Evolutionary conservation across 164 flowering plant species (phyloP).

Genomic region (Nymphaea thermarum): DNA sequence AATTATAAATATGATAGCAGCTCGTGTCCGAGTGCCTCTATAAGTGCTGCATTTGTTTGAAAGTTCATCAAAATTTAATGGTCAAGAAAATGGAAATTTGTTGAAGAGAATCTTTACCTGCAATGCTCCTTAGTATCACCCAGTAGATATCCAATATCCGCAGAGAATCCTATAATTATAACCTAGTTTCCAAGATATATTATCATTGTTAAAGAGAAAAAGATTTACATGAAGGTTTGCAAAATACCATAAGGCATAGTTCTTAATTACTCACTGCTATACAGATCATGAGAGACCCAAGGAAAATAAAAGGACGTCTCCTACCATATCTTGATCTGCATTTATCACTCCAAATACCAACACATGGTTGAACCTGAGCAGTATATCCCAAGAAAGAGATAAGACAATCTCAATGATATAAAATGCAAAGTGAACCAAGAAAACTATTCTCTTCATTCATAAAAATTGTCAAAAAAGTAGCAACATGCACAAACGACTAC

Average conservation of each 20-base stretch:
- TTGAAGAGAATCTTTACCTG: conserved; percentile 38
- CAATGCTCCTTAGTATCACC: conserved; percentile 91
- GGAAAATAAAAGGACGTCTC: conserved; percentile 84
- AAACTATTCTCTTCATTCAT: too few species aligned
- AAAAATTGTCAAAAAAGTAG: too few species aligned
- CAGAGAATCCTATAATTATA: conserved; percentile 94
- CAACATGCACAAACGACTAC: too few species aligned
- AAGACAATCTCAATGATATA: too few species aligned
- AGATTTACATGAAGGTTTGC: not conserved
- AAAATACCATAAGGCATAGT: not conserved
- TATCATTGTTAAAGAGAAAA: too few species aligned
- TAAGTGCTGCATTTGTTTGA: conserved; percentile 43
- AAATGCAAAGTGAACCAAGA: too few species aligned
- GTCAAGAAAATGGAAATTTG: conserved; percentile 1
- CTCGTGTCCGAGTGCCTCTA: conserved; percentile 88
- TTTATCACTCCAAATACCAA: conserved; percentile 99
- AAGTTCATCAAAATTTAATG: not conserved
- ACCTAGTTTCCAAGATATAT: conserved; percentile 48
- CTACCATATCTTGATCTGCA: conserved; percentile 95
- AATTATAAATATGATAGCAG: conserved; percentile 72
- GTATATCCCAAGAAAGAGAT: not conserved
- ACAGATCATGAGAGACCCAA: conserved; percentile 84
- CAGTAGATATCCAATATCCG: conserved; percentile 92
- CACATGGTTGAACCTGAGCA: conserved; percentile 97
- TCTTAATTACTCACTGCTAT: conserved; percentile 50